A percentile compares a stretch with the other conserved stretches of the same genome.
Evolutionary conservation across 169 alveolate genomes (phyloP).

Genomic region (Perkinsus chesapeaki): DNA sequence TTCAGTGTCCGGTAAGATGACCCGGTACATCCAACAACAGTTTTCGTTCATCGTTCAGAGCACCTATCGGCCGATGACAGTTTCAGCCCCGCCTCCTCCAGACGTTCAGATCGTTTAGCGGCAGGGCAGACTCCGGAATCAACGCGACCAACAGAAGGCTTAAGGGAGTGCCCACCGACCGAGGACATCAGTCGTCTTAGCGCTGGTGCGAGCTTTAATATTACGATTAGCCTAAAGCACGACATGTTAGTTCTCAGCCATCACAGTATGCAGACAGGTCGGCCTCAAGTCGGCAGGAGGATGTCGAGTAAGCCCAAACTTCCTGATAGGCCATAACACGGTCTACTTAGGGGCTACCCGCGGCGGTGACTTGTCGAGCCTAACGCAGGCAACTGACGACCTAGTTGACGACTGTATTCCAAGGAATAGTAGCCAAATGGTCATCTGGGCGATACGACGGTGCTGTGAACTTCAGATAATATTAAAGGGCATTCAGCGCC

Average conservation of each 20-base stretch:
- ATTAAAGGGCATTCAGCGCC: background rate
- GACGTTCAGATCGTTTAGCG: background rate
- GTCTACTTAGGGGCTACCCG: background rate
- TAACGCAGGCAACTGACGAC: background rate
- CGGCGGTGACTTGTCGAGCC: background rate
- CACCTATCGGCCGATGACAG: background rate
- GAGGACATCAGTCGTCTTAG: background rate
- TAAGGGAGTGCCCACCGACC: background rate
- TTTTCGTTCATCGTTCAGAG: background rate
- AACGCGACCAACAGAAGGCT: background rate
- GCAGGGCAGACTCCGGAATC: background rate
- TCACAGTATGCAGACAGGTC: background rate
- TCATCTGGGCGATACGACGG: background rate
- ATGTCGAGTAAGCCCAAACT: background rate
- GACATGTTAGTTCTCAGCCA: background rate
- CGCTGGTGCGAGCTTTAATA: background rate
- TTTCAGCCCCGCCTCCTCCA: background rate
- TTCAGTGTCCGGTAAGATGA: background rate
- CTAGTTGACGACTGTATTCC: background rate
- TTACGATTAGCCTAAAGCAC: background rate
- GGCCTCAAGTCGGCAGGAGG: background rate
- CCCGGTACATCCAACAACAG: background rate
- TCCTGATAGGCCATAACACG: background rate
- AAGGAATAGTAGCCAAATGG: background rate
- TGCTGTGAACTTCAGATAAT: background rate